Conservation (phyloP, 2,329 filamentous ascomycete genomes). For the Ophiocordyceps camponoti-floridani region DNA sequence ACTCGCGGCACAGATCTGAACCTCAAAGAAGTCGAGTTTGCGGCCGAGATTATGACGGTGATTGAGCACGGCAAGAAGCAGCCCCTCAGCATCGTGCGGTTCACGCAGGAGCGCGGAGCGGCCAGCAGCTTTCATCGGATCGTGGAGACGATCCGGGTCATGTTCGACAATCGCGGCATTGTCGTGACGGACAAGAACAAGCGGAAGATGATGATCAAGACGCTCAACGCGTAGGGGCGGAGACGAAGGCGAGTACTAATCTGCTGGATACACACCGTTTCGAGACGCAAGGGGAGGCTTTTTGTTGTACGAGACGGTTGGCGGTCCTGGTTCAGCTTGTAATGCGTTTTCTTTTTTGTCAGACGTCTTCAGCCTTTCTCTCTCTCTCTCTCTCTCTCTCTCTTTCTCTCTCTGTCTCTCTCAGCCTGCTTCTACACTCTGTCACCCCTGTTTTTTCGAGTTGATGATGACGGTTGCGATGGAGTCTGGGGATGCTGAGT, state of each 20-base stretch:
- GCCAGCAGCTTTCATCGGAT: constrained; percentile 78
- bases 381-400: background rate
- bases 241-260: background rate
- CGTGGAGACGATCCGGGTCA: constrained; percentile 54
- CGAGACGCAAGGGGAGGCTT: background rate
- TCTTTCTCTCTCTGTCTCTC: background rate
- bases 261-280: background rate
- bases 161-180: constrained; percentile 46
- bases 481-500: background rate
- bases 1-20: constrained; percentile 29
- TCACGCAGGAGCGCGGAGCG: constrained; percentile 83
- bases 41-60: constrained; percentile 73
- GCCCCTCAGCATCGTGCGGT: constrained; percentile 62
- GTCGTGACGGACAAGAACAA: constrained; percentile 51
- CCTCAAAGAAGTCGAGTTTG: constrained; percentile 77
- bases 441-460: background rate
- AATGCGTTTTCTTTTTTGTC: background rate
- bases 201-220: constrained; percentile 57
- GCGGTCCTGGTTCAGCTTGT: background rate
- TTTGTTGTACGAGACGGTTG: background rate
- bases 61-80: constrained; percentile 68
- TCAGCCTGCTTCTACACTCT: background rate
- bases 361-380: too few species aligned
- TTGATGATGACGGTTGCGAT: background rate
- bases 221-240: constrained; percentile 16